Evolutionary conservation across 2,329 filamentous ascomycete genomes (phyloP).

Genomic region (Pestalotiopsis sp.): DNA sequence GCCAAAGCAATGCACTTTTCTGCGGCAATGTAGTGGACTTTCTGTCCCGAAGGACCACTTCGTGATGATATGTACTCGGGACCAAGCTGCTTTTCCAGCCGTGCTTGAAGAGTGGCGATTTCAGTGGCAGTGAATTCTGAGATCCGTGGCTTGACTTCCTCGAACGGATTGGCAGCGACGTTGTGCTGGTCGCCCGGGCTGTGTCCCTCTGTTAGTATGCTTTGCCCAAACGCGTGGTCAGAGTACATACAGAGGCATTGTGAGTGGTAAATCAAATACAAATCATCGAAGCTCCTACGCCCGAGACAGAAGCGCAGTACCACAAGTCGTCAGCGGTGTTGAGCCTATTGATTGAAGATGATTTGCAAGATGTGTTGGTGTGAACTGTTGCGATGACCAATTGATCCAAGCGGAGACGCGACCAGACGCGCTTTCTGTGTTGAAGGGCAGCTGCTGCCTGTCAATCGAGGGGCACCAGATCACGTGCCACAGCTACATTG

Average conservation of each 20-base stretch:
- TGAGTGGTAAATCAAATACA: neutral
- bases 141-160: conserved; percentile 69
- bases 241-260: conserved; percentile 15
- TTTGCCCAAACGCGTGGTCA: neutral
- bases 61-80: conserved; percentile 94
- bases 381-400: neutral
- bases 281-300: neutral
- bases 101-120: conserved; percentile 83
- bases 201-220: conserved; percentile 14
- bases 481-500: neutral
- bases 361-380: neutral
- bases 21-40: conserved; percentile 91
- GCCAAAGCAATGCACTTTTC: conserved; percentile 86
- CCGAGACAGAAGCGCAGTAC: neutral
- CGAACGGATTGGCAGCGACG: conserved; percentile 75
- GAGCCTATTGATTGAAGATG: neutral
- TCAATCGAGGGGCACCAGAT: neutral
- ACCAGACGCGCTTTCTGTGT: neutral
- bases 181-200: conserved; percentile 74
- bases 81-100: conserved; percentile 89
- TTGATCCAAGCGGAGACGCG: neutral
- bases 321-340: neutral
- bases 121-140: conserved; percentile 86
- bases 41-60: conserved; percentile 79
- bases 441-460: neutral